Evolutionary conservation across 2,329 filamentous ascomycete genomes (phyloP).

Genomic region (Sordariomycetes sp.): DNA sequence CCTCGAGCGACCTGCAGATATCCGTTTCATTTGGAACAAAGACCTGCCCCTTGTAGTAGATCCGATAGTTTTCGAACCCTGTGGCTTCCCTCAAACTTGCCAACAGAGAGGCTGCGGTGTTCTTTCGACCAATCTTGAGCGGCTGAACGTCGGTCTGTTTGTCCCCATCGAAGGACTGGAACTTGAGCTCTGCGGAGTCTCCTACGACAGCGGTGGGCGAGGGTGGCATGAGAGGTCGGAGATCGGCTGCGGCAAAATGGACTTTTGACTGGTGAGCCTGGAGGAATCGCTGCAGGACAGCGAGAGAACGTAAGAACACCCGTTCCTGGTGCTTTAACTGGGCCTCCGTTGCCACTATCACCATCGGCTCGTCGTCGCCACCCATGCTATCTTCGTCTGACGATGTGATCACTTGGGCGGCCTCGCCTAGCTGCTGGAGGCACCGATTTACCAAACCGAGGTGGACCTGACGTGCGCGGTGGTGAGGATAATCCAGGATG

Average conservation of each 20-base stretch:
- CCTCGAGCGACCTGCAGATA: conserved; percentile 48
- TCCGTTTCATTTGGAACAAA: conserved; percentile 47
- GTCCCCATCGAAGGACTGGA: conserved; percentile 57
- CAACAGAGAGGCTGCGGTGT: conserved; percentile 58
- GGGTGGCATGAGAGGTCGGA: conserved; percentile 37
- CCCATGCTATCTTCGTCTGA: conserved; percentile 26
- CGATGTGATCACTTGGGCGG: conserved; percentile 42
- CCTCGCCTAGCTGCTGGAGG: conserved; percentile 51
- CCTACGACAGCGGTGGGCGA: conserved; percentile 42
- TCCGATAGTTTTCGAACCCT: conserved; percentile 61
- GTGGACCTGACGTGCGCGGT: conserved; percentile 45
- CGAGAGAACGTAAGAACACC: conserved; percentile 54
- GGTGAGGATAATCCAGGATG: conserved; percentile 34
- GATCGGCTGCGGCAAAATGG: conserved; percentile 44
- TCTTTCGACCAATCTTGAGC: conserved; percentile 53
- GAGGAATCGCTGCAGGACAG: conserved; percentile 55
- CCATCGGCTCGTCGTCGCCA: conserved; percentile 39
- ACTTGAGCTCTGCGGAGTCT: conserved; percentile 53
- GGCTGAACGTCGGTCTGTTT: conserved; percentile 44
- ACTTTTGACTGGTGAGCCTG: conserved; percentile 48
- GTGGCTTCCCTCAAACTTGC: conserved; percentile 54
- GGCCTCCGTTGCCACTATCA: conserved; percentile 30
- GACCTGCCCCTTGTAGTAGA: conserved; percentile 57
- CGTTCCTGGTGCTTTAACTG: conserved; percentile 37
- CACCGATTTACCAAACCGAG: conserved; percentile 61